Percentiles rank a stretch among this genome's conserved stretches.
Evolutionary conservation across 73 alveolate species (phyloP).

Genomic region (Paramecium pentaurelia): DNA sequence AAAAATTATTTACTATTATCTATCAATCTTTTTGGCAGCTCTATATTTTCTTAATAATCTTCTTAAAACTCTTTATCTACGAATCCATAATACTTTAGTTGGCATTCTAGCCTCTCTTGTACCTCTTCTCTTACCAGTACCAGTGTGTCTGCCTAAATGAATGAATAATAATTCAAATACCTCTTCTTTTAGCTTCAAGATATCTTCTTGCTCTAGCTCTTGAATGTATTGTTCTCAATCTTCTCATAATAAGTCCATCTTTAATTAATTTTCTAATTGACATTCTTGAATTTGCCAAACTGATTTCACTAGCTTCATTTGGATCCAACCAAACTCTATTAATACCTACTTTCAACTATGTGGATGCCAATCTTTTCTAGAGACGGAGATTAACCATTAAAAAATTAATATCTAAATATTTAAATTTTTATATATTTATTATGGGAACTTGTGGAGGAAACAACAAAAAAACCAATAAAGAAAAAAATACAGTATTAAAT

Average conservation of each 20-base stretch:
- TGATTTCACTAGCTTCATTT: conserved; percentile 94
- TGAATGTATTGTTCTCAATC: conserved; percentile 95
- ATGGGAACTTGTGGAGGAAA: not conserved
- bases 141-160: conserved; percentile 85
- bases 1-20: conserved; percentile 67
- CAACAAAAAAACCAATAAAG: not conserved
- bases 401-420: not conserved
- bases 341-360: conserved; percentile 89
- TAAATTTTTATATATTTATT: not conserved
- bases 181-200: conserved; percentile 84
- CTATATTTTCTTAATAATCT: conserved; percentile 96
- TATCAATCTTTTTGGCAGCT: conserved; percentile 94
- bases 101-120: conserved; percentile 99
- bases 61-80: conserved; percentile 98
- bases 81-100: conserved; percentile 92
- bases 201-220: conserved; percentile 90
- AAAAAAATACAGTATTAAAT: not conserved
- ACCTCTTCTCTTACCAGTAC: conserved; percentile 98
- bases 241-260: conserved; percentile 96
- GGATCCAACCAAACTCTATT: conserved; percentile 98
- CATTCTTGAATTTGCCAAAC: conserved; percentile 92
- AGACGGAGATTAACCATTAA: conserved; percentile 85
- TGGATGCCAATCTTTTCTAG: conserved; percentile 88
- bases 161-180: not conserved
- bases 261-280: conserved; percentile 90